Base-by-base conservation (phyloP, 2,329 filamentous ascomycete species). In the Aspergillus fijiensis region DNA sequence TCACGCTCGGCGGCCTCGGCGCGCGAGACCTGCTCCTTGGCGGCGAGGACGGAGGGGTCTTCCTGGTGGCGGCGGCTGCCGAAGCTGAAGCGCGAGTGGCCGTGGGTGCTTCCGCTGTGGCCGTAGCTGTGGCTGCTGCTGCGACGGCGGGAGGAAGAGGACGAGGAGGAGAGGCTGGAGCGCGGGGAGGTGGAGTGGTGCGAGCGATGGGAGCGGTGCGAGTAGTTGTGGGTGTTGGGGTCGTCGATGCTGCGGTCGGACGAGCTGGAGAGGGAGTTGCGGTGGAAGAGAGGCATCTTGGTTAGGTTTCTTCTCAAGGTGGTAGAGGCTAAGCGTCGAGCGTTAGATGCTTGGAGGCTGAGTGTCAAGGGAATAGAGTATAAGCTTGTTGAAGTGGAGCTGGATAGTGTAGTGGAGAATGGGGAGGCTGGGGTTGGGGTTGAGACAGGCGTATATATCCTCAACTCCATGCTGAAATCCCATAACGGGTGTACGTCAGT, bases 1-100 rank as follows among this genome's bases (percentile, higher is more conserved):
- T 89, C 86, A 6, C 78, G 75, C 76, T 90, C 88, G 0, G 87
- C 86, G 0, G 76, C 71, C 76, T 90, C 88, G 29, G 88, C 88
- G 50, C 77, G 75, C 65, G 86, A 77, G 21, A 90, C 83, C 35
- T 84, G 82, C 74, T 89, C 84, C 4, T 84, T 80, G 0, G 88
- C 88, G 23, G 82, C 79, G 1, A 82, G 68, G 69, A 90, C 89
- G 63, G 80, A 83, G 0, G 86, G 85, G 73, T 90, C 88, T 63
- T 87, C 80, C 50, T 82, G 77, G 51, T 75, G 68, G 61, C 77
- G 73, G 65, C 74, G 78, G 65, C 83, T 78, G 33, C 39, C 39
- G 39, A 45, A 45, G 16, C 53, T 47, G 59, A 79, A 56, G 19
- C 60, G 29, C 4, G 52, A 53, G 51, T 42, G 33, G n/a, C 45